phyloP scores from a whole-genome alignment of 1,139 yeast genomes.

The Pichia terricola region DNA sequence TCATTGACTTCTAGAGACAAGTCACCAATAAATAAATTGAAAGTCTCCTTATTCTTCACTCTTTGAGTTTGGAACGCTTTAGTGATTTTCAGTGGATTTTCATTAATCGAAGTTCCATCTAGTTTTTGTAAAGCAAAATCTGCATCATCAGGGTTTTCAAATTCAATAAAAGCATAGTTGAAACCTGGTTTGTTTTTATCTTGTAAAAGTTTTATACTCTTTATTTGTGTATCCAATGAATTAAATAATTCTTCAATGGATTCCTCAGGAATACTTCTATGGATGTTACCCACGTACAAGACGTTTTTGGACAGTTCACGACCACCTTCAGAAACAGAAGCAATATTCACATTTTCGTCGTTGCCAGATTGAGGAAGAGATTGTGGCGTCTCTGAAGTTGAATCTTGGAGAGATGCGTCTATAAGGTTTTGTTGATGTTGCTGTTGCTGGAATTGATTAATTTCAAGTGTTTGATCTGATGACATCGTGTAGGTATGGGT shows the following conservation, averaged over 20 bases:
- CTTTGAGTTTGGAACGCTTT: constrained; percentile 81
- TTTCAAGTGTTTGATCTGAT: no score
- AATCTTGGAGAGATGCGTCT: no score
- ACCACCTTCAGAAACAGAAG: constrained; percentile 40
- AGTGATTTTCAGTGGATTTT: constrained; percentile 52
- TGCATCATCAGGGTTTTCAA: constrained; percentile 49
- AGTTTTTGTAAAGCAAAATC: constrained; percentile 51
- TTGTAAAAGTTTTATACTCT: constrained; percentile 56
- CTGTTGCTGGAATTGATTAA: no score
- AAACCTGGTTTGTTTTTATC: constrained; percentile 69
- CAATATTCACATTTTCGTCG: background rate
- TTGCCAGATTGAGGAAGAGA: background rate
- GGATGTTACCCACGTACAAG: constrained; percentile 69
- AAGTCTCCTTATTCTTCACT: constrained; percentile 44
- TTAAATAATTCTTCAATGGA: constrained; percentile 13
- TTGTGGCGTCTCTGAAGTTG: no score
- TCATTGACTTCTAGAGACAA: constrained; percentile 77
- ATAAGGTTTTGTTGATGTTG: no score
- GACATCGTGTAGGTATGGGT: no score
- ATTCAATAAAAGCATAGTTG: constrained; percentile 82
- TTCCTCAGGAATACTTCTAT: background rate
- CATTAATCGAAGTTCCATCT: constrained; percentile 44
- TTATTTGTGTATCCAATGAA: constrained; percentile 45
- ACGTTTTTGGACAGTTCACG: constrained; percentile 67
- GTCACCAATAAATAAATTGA: constrained; percentile 80